Base-by-base conservation (phyloP, 2,329 filamentous ascomycete species). In the Aspergillus sp. region DNA sequence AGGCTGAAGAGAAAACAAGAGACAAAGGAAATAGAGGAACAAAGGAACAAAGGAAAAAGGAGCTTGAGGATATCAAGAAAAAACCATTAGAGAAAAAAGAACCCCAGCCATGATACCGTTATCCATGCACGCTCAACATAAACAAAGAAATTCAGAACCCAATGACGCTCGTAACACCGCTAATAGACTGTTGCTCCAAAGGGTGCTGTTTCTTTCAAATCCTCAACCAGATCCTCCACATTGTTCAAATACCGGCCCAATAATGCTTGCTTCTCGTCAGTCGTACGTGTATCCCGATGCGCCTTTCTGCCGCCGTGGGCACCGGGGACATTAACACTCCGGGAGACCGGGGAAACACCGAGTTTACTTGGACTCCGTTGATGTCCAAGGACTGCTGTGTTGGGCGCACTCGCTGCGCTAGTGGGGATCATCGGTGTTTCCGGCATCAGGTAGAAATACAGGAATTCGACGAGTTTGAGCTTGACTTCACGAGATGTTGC, bases 361-460 rank as follows among this genome's bases (percentile, higher is more conserved):
- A 89, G 79, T 77, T 90, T 91, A 75, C 85, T 90, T 1, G 88
- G 87, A 71, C 86, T 90, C 62, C 87, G 83, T 75, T 89, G 86
- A 62, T 88, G 76, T 70, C 88, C 81, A 8, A 71, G 65, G 4
- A 76, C 69, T 5, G 75, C 77, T 1, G 77, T 76, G 61, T 76
- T 79, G 0, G 76, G 72, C 2, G 75, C 72, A 21, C 41, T 44
- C 7, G 64, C 38, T 61, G 67, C 27, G 59, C 60, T 63, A 52
- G 66, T 21, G 10, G 69, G 60, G 42, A 68, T 57, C 17, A 73
- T 73, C 1, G 81, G 88, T 0, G 86, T 86, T 78, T 99, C 95
- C 54, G 94, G 93, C 89, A 98, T 96, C 68, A 99, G 88, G 77
- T 98, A 99, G 78, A 98, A 98, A 82, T 98, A 98, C 54, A 99